A percentile compares a stretch with the other conserved stretches of the same genome.
These are phyloP conservation scores for Erodium trifolium DNA, from an alignment of 441 rosid species.

Conservation along the genomic window DNA sequence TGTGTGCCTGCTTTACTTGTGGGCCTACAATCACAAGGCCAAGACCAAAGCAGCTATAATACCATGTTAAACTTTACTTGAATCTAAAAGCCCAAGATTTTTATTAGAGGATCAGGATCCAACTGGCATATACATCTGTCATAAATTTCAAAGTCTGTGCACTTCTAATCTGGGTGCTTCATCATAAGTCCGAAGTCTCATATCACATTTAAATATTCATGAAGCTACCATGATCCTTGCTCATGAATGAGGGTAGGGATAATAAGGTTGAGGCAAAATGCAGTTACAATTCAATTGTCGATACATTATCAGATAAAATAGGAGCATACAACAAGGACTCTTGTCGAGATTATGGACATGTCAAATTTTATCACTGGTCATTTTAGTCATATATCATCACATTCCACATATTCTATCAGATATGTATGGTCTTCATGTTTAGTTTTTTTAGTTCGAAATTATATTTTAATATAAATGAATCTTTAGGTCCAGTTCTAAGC, in stretches of 20 bases:
- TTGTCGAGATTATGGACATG: background rate
- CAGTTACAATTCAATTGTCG: background rate
- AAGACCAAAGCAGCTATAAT: background rate
- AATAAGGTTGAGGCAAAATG: background rate
- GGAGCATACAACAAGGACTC: background rate
- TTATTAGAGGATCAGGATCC: background rate
- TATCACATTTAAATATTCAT: background rate
- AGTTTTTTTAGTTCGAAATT: background rate
- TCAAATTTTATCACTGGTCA: background rate
- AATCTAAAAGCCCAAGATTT: background rate
- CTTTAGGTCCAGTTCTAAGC: slow-evolving; percentile 37
- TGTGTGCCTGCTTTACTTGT: no score
- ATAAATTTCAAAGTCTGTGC: background rate
- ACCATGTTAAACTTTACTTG: background rate
- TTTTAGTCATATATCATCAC: background rate
- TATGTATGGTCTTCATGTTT: background rate
- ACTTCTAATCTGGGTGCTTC: background rate
- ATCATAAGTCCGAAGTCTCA: background rate
- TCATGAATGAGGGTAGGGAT: background rate
- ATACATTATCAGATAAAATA: background rate
- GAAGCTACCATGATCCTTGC: slow-evolving; percentile 1
- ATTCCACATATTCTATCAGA: background rate
- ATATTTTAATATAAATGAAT: slow-evolving; percentile 14
- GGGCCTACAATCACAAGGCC: background rate
- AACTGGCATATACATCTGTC: background rate